phyloP scores from a whole-genome alignment of 306 rosid species.

The Cucurbita moschata region DNA sequence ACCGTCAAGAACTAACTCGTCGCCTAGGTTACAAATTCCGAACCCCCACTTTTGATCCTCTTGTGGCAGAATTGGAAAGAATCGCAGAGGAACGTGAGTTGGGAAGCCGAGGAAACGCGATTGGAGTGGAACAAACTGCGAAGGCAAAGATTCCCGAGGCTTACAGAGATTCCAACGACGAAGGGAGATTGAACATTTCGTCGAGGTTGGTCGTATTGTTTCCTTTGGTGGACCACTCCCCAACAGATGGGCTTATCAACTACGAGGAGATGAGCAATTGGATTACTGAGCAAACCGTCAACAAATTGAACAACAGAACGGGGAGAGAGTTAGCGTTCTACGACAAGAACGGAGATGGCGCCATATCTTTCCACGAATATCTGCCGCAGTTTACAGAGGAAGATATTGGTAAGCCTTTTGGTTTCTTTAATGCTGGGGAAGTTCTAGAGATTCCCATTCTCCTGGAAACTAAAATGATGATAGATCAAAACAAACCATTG shows the following conservation, averaged over 20 bases:
- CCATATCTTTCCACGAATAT: conserved; percentile 47
- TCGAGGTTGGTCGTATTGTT: conserved; percentile 43
- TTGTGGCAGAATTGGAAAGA: conserved; percentile 16
- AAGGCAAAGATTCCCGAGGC: conserved; percentile 5
- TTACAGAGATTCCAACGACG: conserved; percentile 14
- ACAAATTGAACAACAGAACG: conserved; percentile 31
- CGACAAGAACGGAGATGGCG: conserved; percentile 38
- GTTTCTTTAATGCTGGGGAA: background rate
- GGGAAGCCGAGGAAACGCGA: background rate
- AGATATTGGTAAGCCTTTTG: conserved; percentile 28
- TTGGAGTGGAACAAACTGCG: background rate
- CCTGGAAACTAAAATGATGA: background rate
- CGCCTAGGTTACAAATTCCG: conserved; percentile 36
- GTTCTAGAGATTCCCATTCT: background rate
- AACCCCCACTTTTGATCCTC: conserved; percentile 34
- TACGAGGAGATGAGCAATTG: conserved; percentile 38
- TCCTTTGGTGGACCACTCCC: conserved; percentile 49
- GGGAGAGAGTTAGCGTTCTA: conserved; percentile 20
- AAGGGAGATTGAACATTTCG: conserved; percentile 43
- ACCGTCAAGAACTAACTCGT: conserved; percentile 15
- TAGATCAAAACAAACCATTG: background rate
- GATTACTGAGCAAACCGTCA: conserved; percentile 29
- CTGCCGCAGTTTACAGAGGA: conserved; percentile 40
- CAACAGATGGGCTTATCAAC: conserved; percentile 33
- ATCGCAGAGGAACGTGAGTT: conserved; percentile 1